Evolutionary conservation across 352 stramenopile genomes (phyloP), one percentile per base, ranked within the genome.

Genomic region (Pythium utonaiense): DNA sequence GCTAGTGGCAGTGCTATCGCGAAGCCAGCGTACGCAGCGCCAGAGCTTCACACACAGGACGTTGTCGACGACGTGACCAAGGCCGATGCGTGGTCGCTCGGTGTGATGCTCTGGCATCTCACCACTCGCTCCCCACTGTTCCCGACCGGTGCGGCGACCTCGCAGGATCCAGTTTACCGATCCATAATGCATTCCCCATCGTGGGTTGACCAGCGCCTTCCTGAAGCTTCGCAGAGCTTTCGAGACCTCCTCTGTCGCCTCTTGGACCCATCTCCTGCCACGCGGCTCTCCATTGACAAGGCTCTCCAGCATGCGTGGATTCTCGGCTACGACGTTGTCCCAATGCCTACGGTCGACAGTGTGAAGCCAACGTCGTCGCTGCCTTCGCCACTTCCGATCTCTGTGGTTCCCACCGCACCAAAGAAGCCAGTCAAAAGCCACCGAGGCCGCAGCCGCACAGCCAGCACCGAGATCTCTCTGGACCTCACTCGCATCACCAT

Each of bases 71-170:
- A 90, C 65, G 62, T 76, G 16, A 65, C 70, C 51, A 82, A 81
- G 66, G 80, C 71, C 12, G 84, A 94, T 61, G 70, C 73, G 7
- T 94, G 84, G 84, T 73, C 80, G 2, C 70, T 94, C 5, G 84
- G 84, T 27, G 72, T 92, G 21, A 71, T 94, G 40, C 58, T 94
- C 8, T 92, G 72, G 65, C 77, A 77, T 6, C 49, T 94, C 17
- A 74, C 78, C 42, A 86, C 79, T n/a, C 82, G 86, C 55, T 69
- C 75, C n/a, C 64, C 77, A 34, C 72, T 92, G 14, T 64, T 89
- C 17, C 56, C 61, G n/a, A 54, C 56, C 0, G 62, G 62, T 34
- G 66, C 70, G 12, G 62, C 80, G 0, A 78, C 67, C 16, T 52
- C 24, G 16, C 68, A 83, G 41, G 82, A 90, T 31, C 60, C 68